Base-by-base conservation (phyloP, 2,329 filamentous ascomycete genomes). In the Diaporthe citriasiana region DNA sequence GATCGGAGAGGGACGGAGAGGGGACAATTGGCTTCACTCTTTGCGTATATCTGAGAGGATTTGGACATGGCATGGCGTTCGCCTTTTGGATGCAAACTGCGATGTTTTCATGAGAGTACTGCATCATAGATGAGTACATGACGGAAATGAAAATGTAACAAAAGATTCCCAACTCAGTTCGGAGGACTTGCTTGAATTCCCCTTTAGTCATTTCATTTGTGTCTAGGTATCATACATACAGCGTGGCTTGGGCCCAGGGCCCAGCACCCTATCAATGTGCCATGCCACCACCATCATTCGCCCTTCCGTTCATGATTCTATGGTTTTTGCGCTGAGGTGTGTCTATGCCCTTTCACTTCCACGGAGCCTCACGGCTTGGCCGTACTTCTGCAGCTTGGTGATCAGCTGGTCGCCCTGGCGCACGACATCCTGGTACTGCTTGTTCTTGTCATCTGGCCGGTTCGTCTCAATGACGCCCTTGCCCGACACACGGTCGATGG, bases 341-440 rank as follows among this genome's bases (percentile, higher is more conserved):
- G 45, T 77, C 79, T 88, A 98, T 79, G 94, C 95, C 80, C 97
- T 91, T 89, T 99, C 97, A 82, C 96, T 98, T 53, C 97, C 97
- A 80, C 97, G 91, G 85, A 99, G 88, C 81, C 97, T 91, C 77
- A 99, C 97, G 3, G 97, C 94, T 85, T 99, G 97, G 57, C 97
- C 97, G 84, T 99, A 99, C 89, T 99, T 99, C 87, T 99, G 97
- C 79, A 99, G 88, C 89, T 99, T 99, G 74, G 97, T 99, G 83
- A 99, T 98, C 76, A 99, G 89, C 85, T 97, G 94, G 84, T 99
- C 97, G 42, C 97, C 97, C 83, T 98, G 97, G 87, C 97, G 97
- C 76, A 99, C 95, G 50, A 98, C 95, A 80, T 99, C 97, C 79
- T 95, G 94, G 85, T 99, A 99, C 87, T 99, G 97, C 90, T 98